Conservation (phyloP, 306 rosid genomes). For the Casuarina equisetifolia region DNA sequence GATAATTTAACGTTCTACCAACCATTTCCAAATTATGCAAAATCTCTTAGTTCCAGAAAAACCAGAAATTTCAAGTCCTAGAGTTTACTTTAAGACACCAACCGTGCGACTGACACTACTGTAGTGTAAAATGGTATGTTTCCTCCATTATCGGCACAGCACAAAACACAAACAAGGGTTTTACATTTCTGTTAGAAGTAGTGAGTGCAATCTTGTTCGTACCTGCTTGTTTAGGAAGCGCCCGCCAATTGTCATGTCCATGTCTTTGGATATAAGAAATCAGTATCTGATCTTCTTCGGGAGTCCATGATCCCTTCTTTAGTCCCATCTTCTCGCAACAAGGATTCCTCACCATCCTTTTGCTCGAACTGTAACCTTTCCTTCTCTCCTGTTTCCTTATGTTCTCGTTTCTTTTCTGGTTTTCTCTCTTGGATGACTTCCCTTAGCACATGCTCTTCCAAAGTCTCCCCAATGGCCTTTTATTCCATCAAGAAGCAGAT, state of each 20-base stretch:
- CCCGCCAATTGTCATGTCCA: slow-evolving; percentile 96
- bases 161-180: not conserved
- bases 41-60: not conserved
- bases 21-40: not conserved
- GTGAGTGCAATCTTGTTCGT: not conserved
- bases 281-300: slow-evolving; percentile 80
- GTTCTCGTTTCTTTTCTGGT: no score
- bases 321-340: slow-evolving; percentile 93
- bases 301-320: slow-evolving; percentile 91
- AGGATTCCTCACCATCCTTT: slow-evolving; percentile 85
- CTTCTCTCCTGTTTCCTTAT: not conserved
- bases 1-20: no score
- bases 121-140: no score
- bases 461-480: no score
- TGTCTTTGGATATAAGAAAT: slow-evolving; percentile 49
- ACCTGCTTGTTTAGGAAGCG: slow-evolving; percentile 96
- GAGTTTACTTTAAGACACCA: no score
- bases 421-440: no score
- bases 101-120: no score
- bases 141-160: no score
- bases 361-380: not conserved
- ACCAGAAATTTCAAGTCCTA: no score
- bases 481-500: no score
- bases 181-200: not conserved
- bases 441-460: no score